Evolutionary conservation across 306 rosid species (phyloP).

Genomic region (Citrullus amarus): DNA sequence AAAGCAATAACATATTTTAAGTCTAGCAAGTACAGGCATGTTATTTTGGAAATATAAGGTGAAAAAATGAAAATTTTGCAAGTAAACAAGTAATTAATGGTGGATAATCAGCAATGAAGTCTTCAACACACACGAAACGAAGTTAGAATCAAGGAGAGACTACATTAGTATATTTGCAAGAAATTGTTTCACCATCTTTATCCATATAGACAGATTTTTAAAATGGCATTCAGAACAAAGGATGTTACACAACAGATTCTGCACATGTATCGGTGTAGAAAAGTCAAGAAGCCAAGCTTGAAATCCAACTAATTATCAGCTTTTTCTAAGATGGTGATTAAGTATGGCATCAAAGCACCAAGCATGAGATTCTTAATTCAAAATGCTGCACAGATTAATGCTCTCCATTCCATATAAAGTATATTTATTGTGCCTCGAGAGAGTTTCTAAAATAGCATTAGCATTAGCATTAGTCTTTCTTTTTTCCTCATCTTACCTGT

Average conservation of each 20-base stretch:
- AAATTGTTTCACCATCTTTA: not conserved
- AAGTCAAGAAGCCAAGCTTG: not conserved
- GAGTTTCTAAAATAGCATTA: not conserved
- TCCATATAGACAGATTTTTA: not conserved
- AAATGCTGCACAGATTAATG: not conserved
- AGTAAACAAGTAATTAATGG: not conserved
- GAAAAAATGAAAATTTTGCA: not conserved
- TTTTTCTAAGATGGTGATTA: not conserved
- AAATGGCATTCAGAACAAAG: not conserved
- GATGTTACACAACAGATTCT: not conserved
- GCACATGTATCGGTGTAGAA: not conserved
- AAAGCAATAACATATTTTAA: not conserved
- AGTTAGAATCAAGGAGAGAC: not conserved
- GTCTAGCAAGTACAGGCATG: not conserved
- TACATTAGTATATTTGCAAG: not conserved
- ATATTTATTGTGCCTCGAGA: not conserved
- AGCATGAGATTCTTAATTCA: not conserved
- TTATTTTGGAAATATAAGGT: not conserved
- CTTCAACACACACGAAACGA: not conserved
- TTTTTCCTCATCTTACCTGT: constrained; percentile 45
- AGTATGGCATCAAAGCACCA: not conserved
- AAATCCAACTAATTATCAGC: not conserved
- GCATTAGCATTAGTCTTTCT: not conserved
- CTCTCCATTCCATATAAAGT: not conserved
- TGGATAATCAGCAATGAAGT: not conserved